Evolutionary conservation across 345 rosid genomes (phyloP).

Genomic region (Eucalyptus erythrocorys): DNA sequence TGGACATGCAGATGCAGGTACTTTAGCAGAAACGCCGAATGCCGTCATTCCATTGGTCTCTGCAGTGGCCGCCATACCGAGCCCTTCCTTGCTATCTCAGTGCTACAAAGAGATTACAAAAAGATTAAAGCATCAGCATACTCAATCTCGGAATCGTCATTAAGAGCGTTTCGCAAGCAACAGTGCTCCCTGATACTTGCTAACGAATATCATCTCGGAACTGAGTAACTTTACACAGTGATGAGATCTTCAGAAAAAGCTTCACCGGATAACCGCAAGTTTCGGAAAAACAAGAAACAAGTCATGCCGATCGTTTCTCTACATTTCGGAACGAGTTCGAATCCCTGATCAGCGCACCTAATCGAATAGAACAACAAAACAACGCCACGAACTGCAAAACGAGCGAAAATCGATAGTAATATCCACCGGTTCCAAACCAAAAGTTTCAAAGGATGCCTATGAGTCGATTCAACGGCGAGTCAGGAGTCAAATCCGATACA

Average conservation of each 20-base stretch:
- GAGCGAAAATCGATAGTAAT: not conserved
- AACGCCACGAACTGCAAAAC: not conserved
- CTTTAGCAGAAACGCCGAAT: slow-evolving; percentile 11
- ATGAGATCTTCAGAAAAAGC: not conserved
- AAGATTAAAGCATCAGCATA: not conserved
- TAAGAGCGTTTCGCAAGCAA: not conserved
- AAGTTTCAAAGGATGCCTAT: not conserved
- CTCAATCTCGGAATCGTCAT: not conserved
- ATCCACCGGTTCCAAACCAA: not conserved
- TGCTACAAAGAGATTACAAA: not conserved
- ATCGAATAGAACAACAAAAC: not conserved
- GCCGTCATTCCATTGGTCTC: slow-evolving; percentile 12
- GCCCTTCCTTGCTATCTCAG: not conserved
- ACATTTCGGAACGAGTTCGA: not conserved
- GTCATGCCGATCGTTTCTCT: not conserved
- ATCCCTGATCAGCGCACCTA: not conserved
- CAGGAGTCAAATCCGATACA: not conserved
- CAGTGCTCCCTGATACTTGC: not conserved
- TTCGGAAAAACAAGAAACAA: not conserved
- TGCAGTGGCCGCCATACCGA: slow-evolving; percentile 19
- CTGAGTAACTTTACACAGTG: not conserved
- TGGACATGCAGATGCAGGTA: slow-evolving; percentile 55
- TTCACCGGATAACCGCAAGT: not conserved
- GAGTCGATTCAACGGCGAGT: not conserved
- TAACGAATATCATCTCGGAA: not conserved